A percentile compares a stretch with the other conserved stretches of the same genome.
Evolutionary conservation across 106 monocot genomes (phyloP).

Genomic region (Narthecium ossifragum): DNA sequence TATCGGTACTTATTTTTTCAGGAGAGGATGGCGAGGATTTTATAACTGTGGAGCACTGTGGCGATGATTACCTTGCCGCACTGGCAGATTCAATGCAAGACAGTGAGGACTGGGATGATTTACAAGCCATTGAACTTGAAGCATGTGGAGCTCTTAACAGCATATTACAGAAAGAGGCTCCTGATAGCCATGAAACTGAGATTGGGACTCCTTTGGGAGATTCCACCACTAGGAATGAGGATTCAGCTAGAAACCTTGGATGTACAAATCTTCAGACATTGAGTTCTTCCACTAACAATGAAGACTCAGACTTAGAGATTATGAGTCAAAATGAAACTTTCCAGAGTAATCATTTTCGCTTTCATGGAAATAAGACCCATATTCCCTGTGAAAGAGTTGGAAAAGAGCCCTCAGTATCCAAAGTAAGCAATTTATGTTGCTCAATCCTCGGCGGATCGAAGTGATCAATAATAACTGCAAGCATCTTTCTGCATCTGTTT

Average conservation of each 20-base stretch:
- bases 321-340: slow-evolving; percentile 38
- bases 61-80: slow-evolving; percentile 80
- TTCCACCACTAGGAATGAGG: slow-evolving; percentile 1
- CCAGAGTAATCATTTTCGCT: neutral
- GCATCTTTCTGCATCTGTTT: no score
- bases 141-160: slow-evolving; percentile 49
- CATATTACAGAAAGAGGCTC: slow-evolving; percentile 26
- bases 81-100: slow-evolving; percentile 67
- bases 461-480: no score
- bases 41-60: slow-evolving; percentile 82
- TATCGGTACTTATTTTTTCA: slow-evolving; percentile 9
- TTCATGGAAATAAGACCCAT: slow-evolving; percentile 9
- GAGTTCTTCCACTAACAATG: slow-evolving; percentile 14
- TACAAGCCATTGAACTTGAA: slow-evolving; percentile 64
- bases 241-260: neutral
- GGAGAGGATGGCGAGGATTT: slow-evolving; percentile 82
- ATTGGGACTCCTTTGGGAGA: neutral
- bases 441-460: no score
- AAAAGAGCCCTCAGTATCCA: slow-evolving; percentile 17
- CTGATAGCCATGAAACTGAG: slow-evolving; percentile 13
- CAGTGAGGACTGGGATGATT: slow-evolving; percentile 91
- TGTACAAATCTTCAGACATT: slow-evolving; percentile 5
- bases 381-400: neutral
- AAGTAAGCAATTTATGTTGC: slow-evolving; percentile 20
- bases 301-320: slow-evolving; percentile 61